phyloP scores from a whole-genome alignment of 345 rosid genomes.

The Eutrema yunnanense region DNA sequence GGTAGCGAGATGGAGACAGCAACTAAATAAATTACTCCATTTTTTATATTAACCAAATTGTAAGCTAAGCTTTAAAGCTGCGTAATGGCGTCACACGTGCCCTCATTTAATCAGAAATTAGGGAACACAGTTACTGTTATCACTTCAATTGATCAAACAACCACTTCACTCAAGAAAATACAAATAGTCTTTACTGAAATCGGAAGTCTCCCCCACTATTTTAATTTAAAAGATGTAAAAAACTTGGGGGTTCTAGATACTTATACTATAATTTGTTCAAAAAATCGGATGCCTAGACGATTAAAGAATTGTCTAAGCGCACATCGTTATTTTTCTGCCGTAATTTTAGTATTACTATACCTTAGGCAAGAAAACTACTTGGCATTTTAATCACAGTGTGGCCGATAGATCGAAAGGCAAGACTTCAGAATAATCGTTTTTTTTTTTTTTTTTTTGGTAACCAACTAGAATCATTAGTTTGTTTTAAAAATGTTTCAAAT shows the following conservation, averaged over 20 bases:
- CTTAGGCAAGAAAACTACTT: background rate
- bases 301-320: too few species aligned
- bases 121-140: conserved; percentile 15
- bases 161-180: background rate
- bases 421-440: background rate
- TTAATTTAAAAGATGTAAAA: background rate
- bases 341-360: too few species aligned
- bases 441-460: too few species aligned
- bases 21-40: background rate
- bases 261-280: too few species aligned
- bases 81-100: conserved; percentile 33
- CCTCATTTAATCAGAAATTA: conserved; percentile 18
- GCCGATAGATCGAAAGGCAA: background rate
- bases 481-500: background rate
- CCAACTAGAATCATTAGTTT: background rate
- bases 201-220: background rate
- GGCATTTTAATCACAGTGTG: background rate
- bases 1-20: conserved; percentile 33
- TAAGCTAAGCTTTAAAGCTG: conserved; percentile 14
- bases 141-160: conserved; percentile 20
- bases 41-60: background rate
- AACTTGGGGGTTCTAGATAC: too few species aligned
- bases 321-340: too few species aligned
- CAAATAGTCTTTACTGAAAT: background rate
- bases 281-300: too few species aligned